phyloP scores from a whole-genome alignment of 176 grass and related monocot species.

The Oryza officinalis region DNA sequence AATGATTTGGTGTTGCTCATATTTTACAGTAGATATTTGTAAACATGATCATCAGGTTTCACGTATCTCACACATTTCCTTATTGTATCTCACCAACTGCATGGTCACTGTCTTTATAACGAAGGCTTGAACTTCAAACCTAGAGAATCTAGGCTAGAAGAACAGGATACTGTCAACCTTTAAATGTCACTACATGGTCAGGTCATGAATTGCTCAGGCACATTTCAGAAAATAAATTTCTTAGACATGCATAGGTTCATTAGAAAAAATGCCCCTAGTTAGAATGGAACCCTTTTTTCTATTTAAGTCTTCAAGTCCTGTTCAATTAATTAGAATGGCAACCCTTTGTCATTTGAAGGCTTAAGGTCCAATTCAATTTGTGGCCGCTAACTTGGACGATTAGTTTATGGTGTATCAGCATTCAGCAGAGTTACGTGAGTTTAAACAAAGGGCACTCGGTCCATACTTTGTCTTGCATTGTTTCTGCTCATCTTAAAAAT shows the following conservation, averaged over 20 bases:
- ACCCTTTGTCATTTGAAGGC: no score
- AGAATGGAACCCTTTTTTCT: not conserved
- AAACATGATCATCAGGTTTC: no score
- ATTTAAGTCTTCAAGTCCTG: not conserved
- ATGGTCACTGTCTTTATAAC: no score
- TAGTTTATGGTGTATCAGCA: not conserved
- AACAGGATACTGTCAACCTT: not conserved
- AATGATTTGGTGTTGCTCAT: no score
- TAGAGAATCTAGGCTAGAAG: no score
- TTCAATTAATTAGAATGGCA: not conserved
- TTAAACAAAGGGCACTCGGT: not conserved
- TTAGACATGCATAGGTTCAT: not conserved
- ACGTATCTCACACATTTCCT: no score
- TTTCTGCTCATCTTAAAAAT: not conserved
- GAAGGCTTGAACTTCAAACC: no score
- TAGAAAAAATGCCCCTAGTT: not conserved
- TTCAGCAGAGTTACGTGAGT: not conserved
- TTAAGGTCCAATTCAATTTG: not conserved
- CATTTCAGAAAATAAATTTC: not conserved
- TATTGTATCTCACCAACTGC: no score
- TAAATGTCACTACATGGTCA: no score
- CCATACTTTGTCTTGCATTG: not conserved
- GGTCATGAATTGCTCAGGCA: not conserved
- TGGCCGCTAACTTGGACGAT: not conserved
- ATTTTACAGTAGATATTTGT: no score